phyloP scores from a whole-genome alignment of 2,329 filamentous ascomycete species.

The Aspergillus fumigatiaffinis region DNA sequence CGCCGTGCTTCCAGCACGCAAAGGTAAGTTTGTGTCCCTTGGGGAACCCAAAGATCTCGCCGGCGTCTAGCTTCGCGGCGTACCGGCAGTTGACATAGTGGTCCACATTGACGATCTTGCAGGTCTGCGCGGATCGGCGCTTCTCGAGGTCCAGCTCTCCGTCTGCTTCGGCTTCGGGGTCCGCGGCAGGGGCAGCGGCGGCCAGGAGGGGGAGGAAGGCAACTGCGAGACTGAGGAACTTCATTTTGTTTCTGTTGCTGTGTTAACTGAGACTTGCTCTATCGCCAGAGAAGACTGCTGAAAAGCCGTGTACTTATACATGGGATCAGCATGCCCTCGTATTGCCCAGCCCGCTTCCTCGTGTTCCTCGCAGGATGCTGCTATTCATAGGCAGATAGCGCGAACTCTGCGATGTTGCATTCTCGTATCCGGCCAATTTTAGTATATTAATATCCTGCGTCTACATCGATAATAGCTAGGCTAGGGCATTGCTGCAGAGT shows the following conservation, averaged over 20 bases:
- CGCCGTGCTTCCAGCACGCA: constrained; percentile 8
- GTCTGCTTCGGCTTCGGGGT: background rate
- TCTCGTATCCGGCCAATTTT: background rate
- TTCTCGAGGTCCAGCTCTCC: background rate
- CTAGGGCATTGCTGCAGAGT: too few species aligned
- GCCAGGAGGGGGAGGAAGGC: background rate
- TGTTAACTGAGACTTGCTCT: too few species aligned
- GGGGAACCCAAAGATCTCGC: constrained; percentile 7
- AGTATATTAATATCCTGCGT: background rate
- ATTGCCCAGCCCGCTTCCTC: background rate
- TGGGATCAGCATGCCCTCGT: background rate
- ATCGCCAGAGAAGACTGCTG: too few species aligned
- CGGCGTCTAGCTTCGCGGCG: constrained; percentile 1
- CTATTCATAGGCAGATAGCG: background rate
- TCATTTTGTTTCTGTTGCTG: background rate
- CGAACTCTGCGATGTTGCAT: background rate
- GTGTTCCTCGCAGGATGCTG: background rate
- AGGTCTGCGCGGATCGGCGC: constrained; percentile 4
- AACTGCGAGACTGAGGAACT: background rate
- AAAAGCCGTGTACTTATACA: background rate
- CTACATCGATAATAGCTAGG: background rate
- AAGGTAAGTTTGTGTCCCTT: constrained; percentile 4
- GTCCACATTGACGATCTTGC: constrained; percentile 10
- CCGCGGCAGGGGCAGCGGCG: background rate
- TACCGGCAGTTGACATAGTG: constrained; percentile 10